These are phyloP conservation scores for Tricholoma bakamatsutake DNA, from an alignment of 768 basidiomycete species.

Conservation along the genomic window DNA sequence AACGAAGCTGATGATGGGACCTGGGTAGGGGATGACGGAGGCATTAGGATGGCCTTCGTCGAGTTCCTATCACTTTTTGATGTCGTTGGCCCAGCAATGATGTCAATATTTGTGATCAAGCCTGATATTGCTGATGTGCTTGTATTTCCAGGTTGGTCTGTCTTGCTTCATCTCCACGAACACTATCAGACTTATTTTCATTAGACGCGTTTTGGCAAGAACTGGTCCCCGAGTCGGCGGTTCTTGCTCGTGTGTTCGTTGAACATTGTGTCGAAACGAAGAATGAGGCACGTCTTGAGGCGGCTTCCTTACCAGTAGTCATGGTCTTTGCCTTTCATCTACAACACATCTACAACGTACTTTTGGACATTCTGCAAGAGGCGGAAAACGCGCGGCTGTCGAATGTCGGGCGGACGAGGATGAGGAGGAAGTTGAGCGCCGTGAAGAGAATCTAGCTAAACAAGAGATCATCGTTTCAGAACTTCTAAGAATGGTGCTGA, in stretches of 20 bases:
- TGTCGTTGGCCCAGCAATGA: slow-evolving; percentile 60
- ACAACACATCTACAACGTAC: slow-evolving; percentile 70
- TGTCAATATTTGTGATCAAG: slow-evolving; percentile 70
- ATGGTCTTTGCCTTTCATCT: slow-evolving; percentile 84
- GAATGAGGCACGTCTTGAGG: slow-evolving; percentile 63
- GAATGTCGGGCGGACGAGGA: slow-evolving; percentile 28
- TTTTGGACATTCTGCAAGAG: slow-evolving; percentile 36
- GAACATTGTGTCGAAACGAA: slow-evolving; percentile 64
- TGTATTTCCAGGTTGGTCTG: slow-evolving; percentile 63
- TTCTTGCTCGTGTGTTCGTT: slow-evolving; percentile 82
- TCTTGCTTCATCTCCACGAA: neutral
- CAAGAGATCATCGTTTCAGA: slow-evolving; percentile 75
- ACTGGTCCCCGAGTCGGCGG: slow-evolving; percentile 74
- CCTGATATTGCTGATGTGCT: slow-evolving; percentile 66
- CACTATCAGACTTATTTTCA: neutral
- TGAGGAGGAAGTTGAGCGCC: slow-evolving; percentile 40
- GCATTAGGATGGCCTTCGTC: slow-evolving; percentile 39
- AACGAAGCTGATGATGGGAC: slow-evolving; percentile 24
- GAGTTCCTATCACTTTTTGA: slow-evolving; percentile 44
- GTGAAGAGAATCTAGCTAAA: slow-evolving; percentile 56
- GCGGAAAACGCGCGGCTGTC: slow-evolving; percentile 31
- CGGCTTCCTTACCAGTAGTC: slow-evolving; percentile 75
- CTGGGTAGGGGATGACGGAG: slow-evolving; percentile 40
- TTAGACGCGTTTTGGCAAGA: slow-evolving; percentile 70
- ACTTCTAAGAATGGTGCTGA: slow-evolving; percentile 72